Percentiles rank a stretch among this genome's conserved stretches.
These are phyloP conservation scores for Fusarium miscanthi DNA, from an alignment of 2,329 filamentous ascomycete genomes.

Conservation along the genomic window DNA sequence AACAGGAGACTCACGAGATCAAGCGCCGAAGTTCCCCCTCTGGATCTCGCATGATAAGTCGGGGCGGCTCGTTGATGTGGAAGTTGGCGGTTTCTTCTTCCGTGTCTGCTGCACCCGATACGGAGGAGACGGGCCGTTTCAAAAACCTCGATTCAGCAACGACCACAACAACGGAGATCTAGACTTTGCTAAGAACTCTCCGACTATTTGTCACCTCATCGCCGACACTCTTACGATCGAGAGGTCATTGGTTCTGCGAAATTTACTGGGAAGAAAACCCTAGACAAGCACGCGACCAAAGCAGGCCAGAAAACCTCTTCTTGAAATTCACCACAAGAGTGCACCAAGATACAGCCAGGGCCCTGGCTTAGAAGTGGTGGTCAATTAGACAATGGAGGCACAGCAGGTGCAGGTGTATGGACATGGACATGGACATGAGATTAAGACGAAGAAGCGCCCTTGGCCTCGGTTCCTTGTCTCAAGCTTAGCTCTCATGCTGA, in stretches of 20 bases:
- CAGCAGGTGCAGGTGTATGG: conserved; percentile 16
- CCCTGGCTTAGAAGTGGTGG: conserved; percentile 15
- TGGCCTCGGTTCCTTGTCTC: conserved; percentile 24
- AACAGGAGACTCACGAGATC: conserved; percentile 19
- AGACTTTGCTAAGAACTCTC: conserved; percentile 1
- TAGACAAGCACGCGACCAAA: conserved; percentile 24
- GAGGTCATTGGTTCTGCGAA: conserved; percentile 1
- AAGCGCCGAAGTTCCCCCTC: conserved; percentile 13
- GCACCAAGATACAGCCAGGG: not conserved
- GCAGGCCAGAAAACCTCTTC: conserved; percentile 3
- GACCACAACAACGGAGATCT: conserved; percentile 10
- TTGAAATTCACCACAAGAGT: not conserved
- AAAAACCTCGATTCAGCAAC: conserved; percentile 10
- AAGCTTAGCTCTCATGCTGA: conserved; percentile 24
- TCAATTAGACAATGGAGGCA: conserved; percentile 25
- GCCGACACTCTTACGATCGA: not conserved
- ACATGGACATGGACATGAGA: conserved; percentile 24
- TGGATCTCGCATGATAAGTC: conserved; percentile 14
- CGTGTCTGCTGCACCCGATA: conserved; percentile 8
- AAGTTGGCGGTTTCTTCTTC: conserved; percentile 17
- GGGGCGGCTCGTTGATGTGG: conserved; percentile 2
- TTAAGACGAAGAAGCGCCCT: conserved; percentile 18
- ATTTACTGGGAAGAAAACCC: not conserved
- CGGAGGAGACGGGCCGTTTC: conserved; percentile 36
- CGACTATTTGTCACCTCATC: conserved; percentile 11